phyloP scores from a whole-genome alignment of 768 basidiomycete genomes.

The Suillus subaureus region DNA sequence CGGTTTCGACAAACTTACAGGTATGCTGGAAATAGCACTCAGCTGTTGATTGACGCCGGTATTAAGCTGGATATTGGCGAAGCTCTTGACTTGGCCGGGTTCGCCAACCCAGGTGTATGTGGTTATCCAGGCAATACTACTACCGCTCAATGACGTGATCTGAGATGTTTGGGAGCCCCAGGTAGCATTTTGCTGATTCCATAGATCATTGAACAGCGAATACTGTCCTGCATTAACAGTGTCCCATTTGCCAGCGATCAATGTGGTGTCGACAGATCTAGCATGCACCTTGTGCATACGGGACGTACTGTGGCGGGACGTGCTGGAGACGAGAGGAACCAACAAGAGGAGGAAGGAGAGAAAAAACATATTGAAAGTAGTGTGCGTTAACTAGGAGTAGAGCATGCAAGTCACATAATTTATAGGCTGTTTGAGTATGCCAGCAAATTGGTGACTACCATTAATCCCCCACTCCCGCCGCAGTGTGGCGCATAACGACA shows the following conservation, averaged over 20 bases:
- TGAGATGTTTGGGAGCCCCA: slow-evolving; percentile 56
- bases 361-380: neutral
- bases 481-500: neutral
- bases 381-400: neutral
- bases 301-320: neutral
- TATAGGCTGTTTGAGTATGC: neutral
- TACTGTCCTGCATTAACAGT: slow-evolving; percentile 46
- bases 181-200: slow-evolving; percentile 40
- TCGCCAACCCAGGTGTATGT: slow-evolving; percentile 58
- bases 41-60: slow-evolving; percentile 53
- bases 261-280: slow-evolving; percentile 23
- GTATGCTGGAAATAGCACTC: slow-evolving; percentile 54
- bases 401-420: neutral
- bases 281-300: neutral
- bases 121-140: slow-evolving; percentile 51
- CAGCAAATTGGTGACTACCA: slow-evolving; percentile 3
- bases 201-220: slow-evolving; percentile 51
- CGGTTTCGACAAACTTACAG: slow-evolving; percentile 38
- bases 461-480: neutral
- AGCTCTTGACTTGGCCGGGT: slow-evolving; percentile 54
- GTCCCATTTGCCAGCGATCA: slow-evolving; percentile 54
- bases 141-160: slow-evolving; percentile 44
- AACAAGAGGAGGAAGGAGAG: slow-evolving; percentile 14
- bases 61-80: slow-evolving; percentile 57
- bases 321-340: slow-evolving; percentile 24